These are phyloP conservation scores for Picea engelmannii DNA, from an alignment of 83 land plant genomes.

Conservation along the genomic window DNA sequence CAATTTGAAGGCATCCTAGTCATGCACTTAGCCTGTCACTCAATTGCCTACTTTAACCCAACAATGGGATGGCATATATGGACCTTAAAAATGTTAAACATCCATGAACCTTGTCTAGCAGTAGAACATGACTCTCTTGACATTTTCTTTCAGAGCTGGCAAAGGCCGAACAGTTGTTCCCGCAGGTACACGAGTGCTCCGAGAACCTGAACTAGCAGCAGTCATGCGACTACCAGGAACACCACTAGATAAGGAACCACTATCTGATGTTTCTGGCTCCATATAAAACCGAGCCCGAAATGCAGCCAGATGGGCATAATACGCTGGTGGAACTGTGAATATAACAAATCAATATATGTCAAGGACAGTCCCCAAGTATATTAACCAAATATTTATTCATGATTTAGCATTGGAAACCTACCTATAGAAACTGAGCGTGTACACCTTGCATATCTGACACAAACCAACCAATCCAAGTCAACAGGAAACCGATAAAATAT, in stretches of 20 bases:
- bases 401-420: constrained; percentile 22
- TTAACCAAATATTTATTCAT: neutral
- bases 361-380: too few relatives aligned
- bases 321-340: constrained; percentile 87
- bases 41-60: too few relatives aligned
- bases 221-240: constrained; percentile 44
- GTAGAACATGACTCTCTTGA: constrained; percentile 79
- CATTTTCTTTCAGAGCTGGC: constrained; percentile 76
- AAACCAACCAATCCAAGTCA: neutral
- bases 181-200: constrained; percentile 54
- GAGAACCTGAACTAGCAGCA: constrained; percentile 37
- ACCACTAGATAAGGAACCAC: constrained; percentile 70
- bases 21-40: too few relatives aligned
- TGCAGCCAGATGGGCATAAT: constrained; percentile 94
- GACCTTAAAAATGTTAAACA: too few relatives aligned
- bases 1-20: too few relatives aligned
- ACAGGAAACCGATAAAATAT: too few relatives aligned
- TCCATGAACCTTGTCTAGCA: constrained; percentile 19
- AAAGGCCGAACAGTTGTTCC: constrained; percentile 69
- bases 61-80: too few relatives aligned
- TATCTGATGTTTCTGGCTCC: constrained; percentile 89
- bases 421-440: constrained; percentile 97
- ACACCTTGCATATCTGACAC: constrained; percentile 87
- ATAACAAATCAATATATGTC: constrained; percentile 3
- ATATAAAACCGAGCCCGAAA: constrained; percentile 91